These are phyloP conservation scores for Boletus bicolor DNA, from an alignment of 768 basidiomycete genomes.

Conservation along the genomic window DNA sequence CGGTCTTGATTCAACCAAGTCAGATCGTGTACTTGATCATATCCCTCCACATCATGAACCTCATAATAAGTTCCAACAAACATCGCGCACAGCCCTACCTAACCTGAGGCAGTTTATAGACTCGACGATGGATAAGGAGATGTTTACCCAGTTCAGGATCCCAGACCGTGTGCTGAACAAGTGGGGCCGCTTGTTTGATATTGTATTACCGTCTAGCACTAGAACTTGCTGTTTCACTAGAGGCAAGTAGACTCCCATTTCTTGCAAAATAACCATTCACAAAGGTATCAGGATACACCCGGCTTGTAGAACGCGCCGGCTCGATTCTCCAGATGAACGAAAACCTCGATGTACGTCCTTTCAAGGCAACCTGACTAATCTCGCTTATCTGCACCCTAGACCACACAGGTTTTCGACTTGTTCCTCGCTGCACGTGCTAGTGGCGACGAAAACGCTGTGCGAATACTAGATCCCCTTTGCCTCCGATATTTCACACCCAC, in stretches of 20 bases:
- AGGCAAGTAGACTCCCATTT: constrained; percentile 38
- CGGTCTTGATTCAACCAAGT: constrained; percentile 13
- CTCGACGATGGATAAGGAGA: constrained; percentile 7
- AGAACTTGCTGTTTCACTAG: constrained; percentile 81
- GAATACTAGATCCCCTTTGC: constrained; percentile 54
- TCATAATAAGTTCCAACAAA: not conserved
- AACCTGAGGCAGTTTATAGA: constrained; percentile 16
- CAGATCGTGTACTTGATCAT: constrained; percentile 41
- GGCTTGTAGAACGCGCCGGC: constrained; percentile 72
- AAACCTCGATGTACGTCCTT: constrained; percentile 50
- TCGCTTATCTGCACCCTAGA: constrained; percentile 40
- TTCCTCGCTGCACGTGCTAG: constrained; percentile 47
- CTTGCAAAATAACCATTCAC: not conserved
- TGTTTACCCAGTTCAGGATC: constrained; percentile 36
- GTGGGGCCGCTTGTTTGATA: constrained; percentile 81
- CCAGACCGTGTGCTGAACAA: constrained; percentile 63
- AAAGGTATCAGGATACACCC: constrained; percentile 61
- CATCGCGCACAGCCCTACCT: not conserved
- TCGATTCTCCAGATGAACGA: constrained; percentile 76
- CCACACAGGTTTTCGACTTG: constrained; percentile 51
- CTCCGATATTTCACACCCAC: constrained; percentile 74
- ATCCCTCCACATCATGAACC: constrained; percentile 50
- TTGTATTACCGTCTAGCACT: constrained; percentile 58
- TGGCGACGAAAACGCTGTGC: constrained; percentile 43
- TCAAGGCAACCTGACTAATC: not conserved